Evolutionary conservation across 2,329 filamentous ascomycete genomes (phyloP).

Genomic region (Colletotrichum phormii): DNA sequence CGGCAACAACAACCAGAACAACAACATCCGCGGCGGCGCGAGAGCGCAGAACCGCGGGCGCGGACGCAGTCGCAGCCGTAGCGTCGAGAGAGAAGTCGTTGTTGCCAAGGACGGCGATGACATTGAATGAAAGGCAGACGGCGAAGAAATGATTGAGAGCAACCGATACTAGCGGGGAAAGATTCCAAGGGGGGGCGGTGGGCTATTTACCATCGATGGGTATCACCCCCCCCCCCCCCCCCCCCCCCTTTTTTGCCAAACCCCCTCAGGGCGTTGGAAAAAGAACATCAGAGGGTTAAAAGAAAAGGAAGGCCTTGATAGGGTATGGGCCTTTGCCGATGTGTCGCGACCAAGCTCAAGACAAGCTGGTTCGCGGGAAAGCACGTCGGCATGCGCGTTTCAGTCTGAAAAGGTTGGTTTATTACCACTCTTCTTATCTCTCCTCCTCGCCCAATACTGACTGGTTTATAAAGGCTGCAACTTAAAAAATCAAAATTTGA

Average conservation of each 20-base stretch:
- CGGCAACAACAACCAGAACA: conserved; percentile 50
- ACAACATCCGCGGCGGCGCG: conserved; percentile 51
- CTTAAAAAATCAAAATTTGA: neutral
- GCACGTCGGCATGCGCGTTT: conserved; percentile 29
- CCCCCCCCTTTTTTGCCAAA: too few relatives aligned
- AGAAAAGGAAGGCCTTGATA: neutral
- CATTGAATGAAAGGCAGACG: neutral
- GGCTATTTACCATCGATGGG: too few relatives aligned
- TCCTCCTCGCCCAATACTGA: conserved; percentile 1
- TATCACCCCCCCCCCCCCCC: too few relatives aligned
- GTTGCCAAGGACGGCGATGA: conserved; percentile 17
- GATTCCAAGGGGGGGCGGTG: too few relatives aligned
- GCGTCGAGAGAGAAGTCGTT: conserved; percentile 23
- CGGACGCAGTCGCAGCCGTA: conserved; percentile 47
- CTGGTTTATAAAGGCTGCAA: neutral
- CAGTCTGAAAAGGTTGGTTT: conserved; percentile 24
- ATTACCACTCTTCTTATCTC: too few relatives aligned
- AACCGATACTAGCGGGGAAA: too few relatives aligned
- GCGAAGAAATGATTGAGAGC: too few relatives aligned
- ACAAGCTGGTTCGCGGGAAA: neutral
- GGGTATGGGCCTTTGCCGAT: conserved; percentile 29
- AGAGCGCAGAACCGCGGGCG: conserved; percentile 51
- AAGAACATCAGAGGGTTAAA: neutral
- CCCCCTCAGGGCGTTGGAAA: too few relatives aligned
- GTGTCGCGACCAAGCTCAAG: conserved; percentile 19